Percentiles rank a stretch among this genome's conserved stretches.
These are phyloP conservation scores for Aspergillus niger DNA, from an alignment of 2,329 filamentous ascomycete genomes.

Conservation along the genomic window DNA sequence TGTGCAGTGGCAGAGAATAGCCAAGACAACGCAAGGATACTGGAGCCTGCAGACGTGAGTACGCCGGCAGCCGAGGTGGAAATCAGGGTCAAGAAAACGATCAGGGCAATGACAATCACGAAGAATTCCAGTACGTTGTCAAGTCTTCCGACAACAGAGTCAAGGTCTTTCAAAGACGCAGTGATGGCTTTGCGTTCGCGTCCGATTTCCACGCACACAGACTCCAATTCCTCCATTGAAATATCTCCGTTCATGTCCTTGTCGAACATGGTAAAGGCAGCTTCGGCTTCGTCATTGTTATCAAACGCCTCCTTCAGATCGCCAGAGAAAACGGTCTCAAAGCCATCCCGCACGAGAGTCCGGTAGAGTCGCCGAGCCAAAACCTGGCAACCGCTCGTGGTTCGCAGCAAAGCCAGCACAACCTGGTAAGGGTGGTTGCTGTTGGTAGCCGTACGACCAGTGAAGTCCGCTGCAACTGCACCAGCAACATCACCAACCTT, in stretches of 20 bases:
- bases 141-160: constrained; percentile 88
- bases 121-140: constrained; percentile 88
- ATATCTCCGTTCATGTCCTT: constrained; percentile 97
- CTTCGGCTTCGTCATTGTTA: constrained; percentile 81
- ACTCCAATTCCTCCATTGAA: constrained; percentile 90
- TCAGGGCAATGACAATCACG: constrained; percentile 74
- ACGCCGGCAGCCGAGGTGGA: constrained; percentile 88
- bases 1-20: constrained; percentile 89
- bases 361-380: constrained; percentile 86
- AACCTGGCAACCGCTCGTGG: constrained; percentile 73
- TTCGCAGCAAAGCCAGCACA: constrained; percentile 73
- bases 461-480: constrained; percentile 87
- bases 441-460: constrained; percentile 67
- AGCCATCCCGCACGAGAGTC: constrained; percentile 74
- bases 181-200: constrained; percentile 94
- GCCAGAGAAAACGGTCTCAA: constrained; percentile 74
- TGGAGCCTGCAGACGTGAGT: constrained; percentile 83
- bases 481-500: constrained; percentile 85
- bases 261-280: constrained; percentile 89
- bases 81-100: constrained; percentile 87
- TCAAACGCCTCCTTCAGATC: constrained; percentile 79
- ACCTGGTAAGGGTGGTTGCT: constrained; percentile 83
- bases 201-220: constrained; percentile 90
- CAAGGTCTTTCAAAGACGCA: constrained; percentile 89
- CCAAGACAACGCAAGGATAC: constrained; percentile 88